These are phyloP conservation scores for Pseudogymnoascus sp. DNA, from an alignment of 2,329 filamentous ascomycete species.

Conservation along the genomic window DNA sequence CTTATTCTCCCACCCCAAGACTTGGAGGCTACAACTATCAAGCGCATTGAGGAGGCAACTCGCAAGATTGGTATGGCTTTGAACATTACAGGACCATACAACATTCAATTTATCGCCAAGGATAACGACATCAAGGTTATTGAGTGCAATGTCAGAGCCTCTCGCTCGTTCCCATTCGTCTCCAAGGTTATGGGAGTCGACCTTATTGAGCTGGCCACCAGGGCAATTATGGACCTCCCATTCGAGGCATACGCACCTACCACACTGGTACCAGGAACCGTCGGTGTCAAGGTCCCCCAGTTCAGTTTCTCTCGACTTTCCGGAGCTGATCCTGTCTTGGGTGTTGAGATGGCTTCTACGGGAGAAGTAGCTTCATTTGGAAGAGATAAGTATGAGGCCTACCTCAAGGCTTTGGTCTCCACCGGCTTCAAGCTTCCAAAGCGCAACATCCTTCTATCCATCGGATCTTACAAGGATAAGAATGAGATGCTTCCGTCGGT, in stretches of 20 bases:
- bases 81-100: constrained; percentile 94
- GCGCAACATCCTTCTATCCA: constrained; percentile 89
- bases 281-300: constrained; percentile 96
- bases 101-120: constrained; percentile 99
- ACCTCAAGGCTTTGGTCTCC: constrained; percentile 89
- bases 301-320: constrained; percentile 98
- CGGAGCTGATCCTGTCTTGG: constrained; percentile 89
- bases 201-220: constrained; percentile 96
- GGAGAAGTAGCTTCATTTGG: constrained; percentile 97
- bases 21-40: constrained; percentile 77
- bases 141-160: constrained; percentile 95
- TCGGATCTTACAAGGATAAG: constrained; percentile 97
- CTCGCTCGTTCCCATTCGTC: constrained; percentile 93
- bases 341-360: constrained; percentile 98
- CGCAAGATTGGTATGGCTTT: constrained; percentile 89
- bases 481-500: constrained; percentile 93
- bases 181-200: constrained; percentile 98
- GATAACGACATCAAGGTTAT: constrained; percentile 99
- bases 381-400: constrained; percentile 92
- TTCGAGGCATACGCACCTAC: constrained; percentile 74
- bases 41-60: constrained; percentile 88
- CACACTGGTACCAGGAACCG: constrained; percentile 68
- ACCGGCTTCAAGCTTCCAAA: constrained; percentile 95
- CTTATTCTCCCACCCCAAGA: constrained; percentile 93
- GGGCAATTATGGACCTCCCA: constrained; percentile 82